Base-by-base conservation (phyloP, 2,329 filamentous ascomycete genomes). In the Truncatella angustata region DNA sequence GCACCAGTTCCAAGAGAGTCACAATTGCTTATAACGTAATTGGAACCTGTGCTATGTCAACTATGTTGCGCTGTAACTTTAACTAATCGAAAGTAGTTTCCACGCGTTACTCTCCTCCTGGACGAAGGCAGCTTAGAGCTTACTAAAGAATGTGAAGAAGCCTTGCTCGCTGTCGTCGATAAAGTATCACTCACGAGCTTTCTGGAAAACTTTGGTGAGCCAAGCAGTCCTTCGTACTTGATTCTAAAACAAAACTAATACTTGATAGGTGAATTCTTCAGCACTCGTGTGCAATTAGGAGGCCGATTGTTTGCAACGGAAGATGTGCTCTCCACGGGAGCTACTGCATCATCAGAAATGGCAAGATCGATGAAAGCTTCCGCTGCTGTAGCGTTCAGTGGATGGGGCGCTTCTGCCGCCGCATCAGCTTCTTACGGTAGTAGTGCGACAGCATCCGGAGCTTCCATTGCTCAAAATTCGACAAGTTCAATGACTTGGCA, bases 1-100 rank as follows among this genome's bases (percentile, higher is more conserved):
- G 18, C n/a, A 23, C 39, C 1, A 42, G 39, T 21, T 12, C 10
- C 12, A 48, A 34, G 30, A 26, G 36, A 20, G 18, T 48, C 1
- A 48, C 28, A 12, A 20, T 48, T 34, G 44, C 44, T 7, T 48
- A 48, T 18, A 48, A 35, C n/a, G 44, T 35, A 16, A 12, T 14
- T 7, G 28, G 21, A n/a, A 11, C 4, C 10, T n/a, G 3, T 4
- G 5, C 6, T 23, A 14, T 14, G 4, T 3, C 9, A 10, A 3
- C 18, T n/a, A 12, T 12, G n/a, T 6, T n/a, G n/a, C n/a, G n/a
- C n/a, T n/a, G n/a, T n/a, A n/a, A n/a, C n/a, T n/a, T n/a, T n/a
- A n/a, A 39, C 36, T 21, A 3, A 3, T 7, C 16, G 5, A 14
- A 10, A 4, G n/a, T 4, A 24, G 39, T 43, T 43, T 14, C 39